Conservation (phyloP, 208 protist genomes). For the Porcisia deanei region DNA sequence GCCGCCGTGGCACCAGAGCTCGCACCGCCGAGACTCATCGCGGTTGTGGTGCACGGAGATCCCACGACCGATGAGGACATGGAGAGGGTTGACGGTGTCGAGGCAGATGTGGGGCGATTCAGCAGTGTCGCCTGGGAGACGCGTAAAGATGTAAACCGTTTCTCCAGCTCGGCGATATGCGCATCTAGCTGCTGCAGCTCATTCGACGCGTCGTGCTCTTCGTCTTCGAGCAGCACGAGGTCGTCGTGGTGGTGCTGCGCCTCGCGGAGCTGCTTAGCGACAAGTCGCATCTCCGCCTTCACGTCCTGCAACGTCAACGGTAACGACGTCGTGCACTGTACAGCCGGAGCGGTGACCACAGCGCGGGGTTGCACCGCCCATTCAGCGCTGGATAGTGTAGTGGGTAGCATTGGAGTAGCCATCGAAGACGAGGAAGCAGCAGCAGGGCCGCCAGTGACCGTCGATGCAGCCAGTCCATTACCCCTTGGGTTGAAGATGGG, state of each 20-base stretch:
- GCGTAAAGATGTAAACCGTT: constrained; percentile 47
- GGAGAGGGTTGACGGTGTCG: constrained; percentile 18
- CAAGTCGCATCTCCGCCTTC: constrained; percentile 45
- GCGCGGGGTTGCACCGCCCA: background rate
- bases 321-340: background rate
- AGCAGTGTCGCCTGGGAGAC: constrained; percentile 47
- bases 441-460: background rate
- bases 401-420: background rate
- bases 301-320: constrained; percentile 37
- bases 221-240: constrained; percentile 68
- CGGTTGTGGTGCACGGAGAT: constrained; percentile 26
- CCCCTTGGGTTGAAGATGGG: background rate
- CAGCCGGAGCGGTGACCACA: background rate
- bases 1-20: background rate
- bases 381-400: background rate
- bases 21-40: background rate
- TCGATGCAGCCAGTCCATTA: background rate
- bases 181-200: constrained; percentile 48
- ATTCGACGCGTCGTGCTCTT: constrained; percentile 53
- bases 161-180: constrained; percentile 48
- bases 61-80: constrained; percentile 26
- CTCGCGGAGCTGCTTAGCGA: constrained; percentile 47
- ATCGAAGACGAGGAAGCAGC: background rate
- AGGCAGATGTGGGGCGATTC: constrained; percentile 30
- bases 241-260: constrained; percentile 71